These are phyloP conservation scores for Rhizophagus sp. DNA, from an alignment of 192 early-diverging fungal genomes.

Conservation along the genomic window DNA sequence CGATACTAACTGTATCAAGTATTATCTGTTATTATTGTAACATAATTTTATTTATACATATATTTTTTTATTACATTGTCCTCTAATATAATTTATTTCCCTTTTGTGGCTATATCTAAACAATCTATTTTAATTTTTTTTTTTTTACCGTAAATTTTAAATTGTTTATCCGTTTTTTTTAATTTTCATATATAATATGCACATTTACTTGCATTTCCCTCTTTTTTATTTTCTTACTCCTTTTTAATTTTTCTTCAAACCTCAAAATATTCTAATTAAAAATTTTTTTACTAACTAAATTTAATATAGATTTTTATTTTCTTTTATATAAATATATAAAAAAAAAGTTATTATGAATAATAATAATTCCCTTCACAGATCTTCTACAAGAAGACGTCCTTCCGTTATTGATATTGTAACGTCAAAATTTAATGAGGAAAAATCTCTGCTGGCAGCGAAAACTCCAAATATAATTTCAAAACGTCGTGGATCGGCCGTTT, in stretches of 20 bases:
- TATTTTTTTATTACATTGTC: not conserved
- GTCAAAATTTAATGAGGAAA: conserved; percentile 11
- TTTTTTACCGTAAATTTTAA: no score
- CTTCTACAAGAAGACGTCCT: not conserved
- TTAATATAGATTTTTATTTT: not conserved
- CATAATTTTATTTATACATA: no score
- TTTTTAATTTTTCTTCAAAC: no score
- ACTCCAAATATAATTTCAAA: conserved; percentile 25
- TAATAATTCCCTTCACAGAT: not conserved
- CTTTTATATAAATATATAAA: not conserved
- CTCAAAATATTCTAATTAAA: no score
- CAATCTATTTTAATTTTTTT: not conserved
- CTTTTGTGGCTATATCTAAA: not conserved
- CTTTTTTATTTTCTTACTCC: no score
- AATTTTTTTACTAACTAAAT: no score
- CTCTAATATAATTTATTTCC: not conserved
- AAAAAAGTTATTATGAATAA: not conserved
- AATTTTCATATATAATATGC: not conserved
- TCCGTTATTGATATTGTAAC: not conserved
- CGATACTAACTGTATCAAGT: not conserved
- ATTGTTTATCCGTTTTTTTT: not conserved
- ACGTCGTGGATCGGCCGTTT: conserved; percentile 32
- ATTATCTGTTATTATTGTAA: no score
- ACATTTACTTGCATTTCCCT: no score
- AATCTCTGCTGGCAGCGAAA: conserved; percentile 24